Base-by-base conservation (phyloP, 371 early-diverging fungal genomes). In the Circinella minor region DNA sequence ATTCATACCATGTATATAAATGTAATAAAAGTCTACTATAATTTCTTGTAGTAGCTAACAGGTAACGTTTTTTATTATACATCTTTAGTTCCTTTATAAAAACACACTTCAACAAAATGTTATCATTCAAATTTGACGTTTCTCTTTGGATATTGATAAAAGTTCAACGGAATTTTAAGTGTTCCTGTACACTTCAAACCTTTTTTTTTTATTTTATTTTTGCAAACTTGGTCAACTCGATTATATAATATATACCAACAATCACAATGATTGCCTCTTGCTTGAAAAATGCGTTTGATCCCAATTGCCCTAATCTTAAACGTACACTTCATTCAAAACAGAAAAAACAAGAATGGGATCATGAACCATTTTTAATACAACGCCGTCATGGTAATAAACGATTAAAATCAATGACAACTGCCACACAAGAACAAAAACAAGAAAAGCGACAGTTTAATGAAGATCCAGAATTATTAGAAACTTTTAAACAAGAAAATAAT, bases 201-300 rank as follows among this genome's bases (percentile, higher is more conserved):
- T 9, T 37, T 38, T 36, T 37, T 7, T 38, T 60, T 60, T 14
- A 10, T 6, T 43, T 49, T n/a, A n/a, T n/a, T 17, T 36, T 49
- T 51, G 14, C 27, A 15, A 15, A 51, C 15, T 18, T 62, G 20
- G 17, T 27, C 27, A 27, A 27, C 27, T 27, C 27, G 36, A 43
- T n/a, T 62, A 18, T 37, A n/a, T n/a, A 38, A 10, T 2, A 7
- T 15, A 47, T n/a, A 64, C 34, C 18, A n/a, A 27, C 27, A 27
- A 27, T 43, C 43, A 43, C 11, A 0, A 43, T 43, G 43, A 43
- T 48, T 17, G 9, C 11, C 38, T 27, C 27, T 13, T 57, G 57
- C 27, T n/a, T 57, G 9, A 18, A 57, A 57, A 27, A 57, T 57
- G 57, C 57, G 7, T 57, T 57, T 34, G 57, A 57, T 57, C 57